Conservation (phyloP, 805 yeast genomes). For the Teunomyces cretensis region DNA sequence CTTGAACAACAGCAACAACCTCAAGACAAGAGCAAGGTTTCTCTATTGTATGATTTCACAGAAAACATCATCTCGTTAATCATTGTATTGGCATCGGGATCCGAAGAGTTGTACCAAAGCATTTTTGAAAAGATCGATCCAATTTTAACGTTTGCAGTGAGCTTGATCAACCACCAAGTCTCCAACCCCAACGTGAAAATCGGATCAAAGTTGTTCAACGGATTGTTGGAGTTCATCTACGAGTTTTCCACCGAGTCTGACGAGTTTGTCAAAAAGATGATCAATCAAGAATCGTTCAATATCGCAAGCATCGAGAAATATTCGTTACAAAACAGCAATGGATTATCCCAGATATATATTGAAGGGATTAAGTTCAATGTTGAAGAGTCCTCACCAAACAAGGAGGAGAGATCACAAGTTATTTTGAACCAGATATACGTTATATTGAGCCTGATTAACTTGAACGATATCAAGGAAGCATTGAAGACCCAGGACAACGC, state of each 20-base stretch:
- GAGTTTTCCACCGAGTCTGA: constrained; percentile 60
- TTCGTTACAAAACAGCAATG: constrained; percentile 13
- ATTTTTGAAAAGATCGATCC: constrained; percentile 48
- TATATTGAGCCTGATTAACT: constrained; percentile 2
- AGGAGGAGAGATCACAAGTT: background rate
- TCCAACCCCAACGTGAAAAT: constrained; percentile 23
- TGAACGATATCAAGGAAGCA: constrained; percentile 1
- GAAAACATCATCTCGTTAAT: constrained; percentile 73
- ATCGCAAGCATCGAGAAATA: background rate
- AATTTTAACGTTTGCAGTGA: constrained; percentile 36
- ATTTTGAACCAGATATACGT: background rate
- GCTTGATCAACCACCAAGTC: constrained; percentile 20
- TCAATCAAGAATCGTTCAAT: constrained; percentile 3
- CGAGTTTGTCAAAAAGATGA: constrained; percentile 41
- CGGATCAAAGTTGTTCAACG: constrained; percentile 47
- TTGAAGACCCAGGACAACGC: constrained; percentile 2
- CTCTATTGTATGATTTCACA: constrained; percentile 59
- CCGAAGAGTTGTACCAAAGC: constrained; percentile 47
- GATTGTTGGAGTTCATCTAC: constrained; percentile 56
- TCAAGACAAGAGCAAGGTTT: constrained; percentile 42
- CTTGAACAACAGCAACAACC: constrained; percentile 19
- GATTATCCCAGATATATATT: constrained; percentile 33
- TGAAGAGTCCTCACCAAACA: constrained; percentile 26
- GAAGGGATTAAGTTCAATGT: constrained; percentile 45
- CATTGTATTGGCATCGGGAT: constrained; percentile 63